Evolutionary conservation across 768 basidiomycete species (phyloP), one percentile per base, ranked within the genome.

Genomic region (Lepiota subincarnata): DNA sequence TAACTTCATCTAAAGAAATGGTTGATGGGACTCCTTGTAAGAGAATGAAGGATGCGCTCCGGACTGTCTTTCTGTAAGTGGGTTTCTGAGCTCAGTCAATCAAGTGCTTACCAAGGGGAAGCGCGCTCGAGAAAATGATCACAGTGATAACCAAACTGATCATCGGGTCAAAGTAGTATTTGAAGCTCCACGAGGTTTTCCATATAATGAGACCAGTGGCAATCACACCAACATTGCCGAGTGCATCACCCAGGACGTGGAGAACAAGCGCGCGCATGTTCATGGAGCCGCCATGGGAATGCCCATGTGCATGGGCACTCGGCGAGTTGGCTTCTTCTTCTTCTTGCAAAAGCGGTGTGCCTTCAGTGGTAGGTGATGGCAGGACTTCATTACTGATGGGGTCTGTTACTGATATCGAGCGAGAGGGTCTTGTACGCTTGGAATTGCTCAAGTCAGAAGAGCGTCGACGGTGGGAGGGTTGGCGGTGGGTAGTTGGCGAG

Each of bases 221-320:
- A 55, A 99, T 97, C 57, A 99, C 97, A 48, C 97, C 97, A 57
- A 98, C 90, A 68, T 99, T 98, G 46, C 97, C 97, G 20, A 99
- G 80, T 51, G 96, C 96, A 73, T 99, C 96, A 31, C 96, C 96
- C 41, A 99, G 68, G 36, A 98, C 97, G 68, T 99, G 97, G 24
- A 99, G 71, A 28, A 98, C 75, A 1, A 99, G 77, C 26, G 94
- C 97, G n/a, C 77, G 87, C 95, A 98, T 98, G 70, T 98, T 99
- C 97, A 99, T 98, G 0, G 87, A 91, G 0, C 84, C 86, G 7
- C 71, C 70, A 61, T 85, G 82, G 18, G 70, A 59, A 40, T 59
- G 48, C 14, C 65, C 79, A 72, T 66, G 72, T 52, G 65, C 60
- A 53, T 73, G 70, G 7, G 42, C 34, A 35, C 39, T 20, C 5